phyloP scores from a whole-genome alignment of 2,329 filamentous ascomycete genomes.

The Ambrosiella cleistominuta region DNA sequence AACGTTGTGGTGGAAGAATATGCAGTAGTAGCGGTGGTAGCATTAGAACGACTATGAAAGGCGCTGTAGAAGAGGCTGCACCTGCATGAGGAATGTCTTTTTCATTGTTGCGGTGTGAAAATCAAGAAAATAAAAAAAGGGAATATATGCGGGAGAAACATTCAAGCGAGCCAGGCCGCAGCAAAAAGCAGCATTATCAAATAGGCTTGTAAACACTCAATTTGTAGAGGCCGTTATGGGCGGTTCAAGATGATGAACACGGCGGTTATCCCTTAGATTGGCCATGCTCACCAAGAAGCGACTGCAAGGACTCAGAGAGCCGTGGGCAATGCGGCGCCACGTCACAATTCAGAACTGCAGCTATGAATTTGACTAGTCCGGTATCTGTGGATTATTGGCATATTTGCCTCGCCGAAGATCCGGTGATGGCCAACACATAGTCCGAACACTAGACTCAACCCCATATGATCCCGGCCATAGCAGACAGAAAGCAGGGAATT shows the following conservation, averaged over 20 bases:
- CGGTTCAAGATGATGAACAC: background rate
- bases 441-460: no score
- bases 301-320: slow-evolving; percentile 1
- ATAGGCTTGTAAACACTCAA: background rate
- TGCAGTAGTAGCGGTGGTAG: background rate
- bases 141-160: background rate
- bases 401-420: no score
- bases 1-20: background rate
- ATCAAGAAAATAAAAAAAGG: background rate
- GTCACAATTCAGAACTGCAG: slow-evolving; percentile 5
- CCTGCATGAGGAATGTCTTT: background rate
- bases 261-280: no score
- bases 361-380: background rate
- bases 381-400: background rate
- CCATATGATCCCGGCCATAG: no score
- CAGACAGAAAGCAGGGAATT: no score
- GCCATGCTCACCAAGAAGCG: background rate
- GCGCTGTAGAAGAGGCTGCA: background rate
- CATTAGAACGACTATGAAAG: background rate
- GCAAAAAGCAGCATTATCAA: background rate
- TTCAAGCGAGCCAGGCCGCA: background rate
- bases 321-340: slow-evolving; percentile 8
- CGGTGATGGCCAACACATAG: no score
- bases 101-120: background rate
- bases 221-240: background rate